Conservation (phyloP, 2,329 filamentous ascomycete species). For the Dendrostoma leiphaemia region DNA sequence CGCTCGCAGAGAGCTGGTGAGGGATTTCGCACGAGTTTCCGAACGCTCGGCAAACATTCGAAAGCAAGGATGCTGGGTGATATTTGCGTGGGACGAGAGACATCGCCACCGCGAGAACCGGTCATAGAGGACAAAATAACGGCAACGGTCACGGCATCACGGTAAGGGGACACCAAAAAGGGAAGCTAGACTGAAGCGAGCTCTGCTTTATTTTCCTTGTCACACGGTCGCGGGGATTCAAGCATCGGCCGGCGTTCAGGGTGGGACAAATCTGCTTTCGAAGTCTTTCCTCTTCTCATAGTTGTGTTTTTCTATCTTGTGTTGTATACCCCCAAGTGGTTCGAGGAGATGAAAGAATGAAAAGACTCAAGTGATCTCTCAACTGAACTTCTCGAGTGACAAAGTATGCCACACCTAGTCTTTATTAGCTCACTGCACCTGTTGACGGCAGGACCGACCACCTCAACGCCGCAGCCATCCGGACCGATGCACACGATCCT, state of each 20-base stretch:
- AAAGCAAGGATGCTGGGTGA: neutral
- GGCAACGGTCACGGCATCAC: slow-evolving; percentile 11
- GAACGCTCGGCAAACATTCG: neutral
- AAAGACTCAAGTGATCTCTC: slow-evolving; percentile 7
- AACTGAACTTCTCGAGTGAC: no score
- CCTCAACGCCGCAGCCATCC: neutral
- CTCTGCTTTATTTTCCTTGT: slow-evolving; percentile 9
- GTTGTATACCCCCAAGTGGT: slow-evolving; percentile 16
- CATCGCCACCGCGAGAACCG: neutral
- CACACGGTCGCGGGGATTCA: slow-evolving; percentile 6
- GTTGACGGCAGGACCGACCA: neutral
- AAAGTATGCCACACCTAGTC: neutral
- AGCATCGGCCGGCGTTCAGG: slow-evolving; percentile 18
- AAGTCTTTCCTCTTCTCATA: neutral
- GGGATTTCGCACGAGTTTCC: neutral
- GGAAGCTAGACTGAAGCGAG: slow-evolving; percentile 19
- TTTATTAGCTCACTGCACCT: neutral
- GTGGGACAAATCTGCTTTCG: slow-evolving; percentile 11
- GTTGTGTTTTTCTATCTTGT: slow-evolving; percentile 4
- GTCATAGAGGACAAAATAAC: neutral
- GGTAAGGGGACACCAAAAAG: slow-evolving; percentile 16
- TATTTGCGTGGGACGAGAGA: neutral
- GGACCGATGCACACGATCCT: no score
- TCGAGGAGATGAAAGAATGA: slow-evolving; percentile 10
- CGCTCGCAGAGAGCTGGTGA: neutral